These are phyloP conservation scores for Solanum rostratum DNA, from an alignment of 257 asterid genomes.

Conservation along the genomic window DNA sequence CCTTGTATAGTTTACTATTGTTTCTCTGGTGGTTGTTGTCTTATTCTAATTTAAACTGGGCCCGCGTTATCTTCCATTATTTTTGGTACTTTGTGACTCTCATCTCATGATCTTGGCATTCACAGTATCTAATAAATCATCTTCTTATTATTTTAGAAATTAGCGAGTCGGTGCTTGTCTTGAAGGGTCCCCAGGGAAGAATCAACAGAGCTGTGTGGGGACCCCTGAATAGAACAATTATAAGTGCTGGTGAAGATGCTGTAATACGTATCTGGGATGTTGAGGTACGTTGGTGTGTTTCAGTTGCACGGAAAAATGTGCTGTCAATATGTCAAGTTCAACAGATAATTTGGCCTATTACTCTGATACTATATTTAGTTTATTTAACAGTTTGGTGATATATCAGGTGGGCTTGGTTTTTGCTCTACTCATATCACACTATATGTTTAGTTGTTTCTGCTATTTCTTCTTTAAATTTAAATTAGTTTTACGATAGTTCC, in stretches of 20 bases:
- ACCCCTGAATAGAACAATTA: constrained; percentile 70
- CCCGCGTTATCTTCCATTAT: neutral
- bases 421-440: neutral
- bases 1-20: neutral
- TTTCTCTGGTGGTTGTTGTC: neutral
- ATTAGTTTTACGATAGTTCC: neutral
- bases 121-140: neutral
- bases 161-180: constrained; percentile 46
- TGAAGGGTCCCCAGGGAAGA: constrained; percentile 84
- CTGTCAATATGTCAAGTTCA: neutral
- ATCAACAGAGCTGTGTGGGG: constrained; percentile 98
- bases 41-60: neutral
- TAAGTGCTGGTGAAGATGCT: constrained; percentile 87
- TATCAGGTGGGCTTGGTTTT: neutral
- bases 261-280: constrained; percentile 83
- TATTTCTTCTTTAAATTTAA: neutral
- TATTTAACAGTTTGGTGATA: neutral
- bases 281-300: constrained; percentile 37
- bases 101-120: neutral
- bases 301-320: neutral
- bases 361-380: neutral
- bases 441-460: neutral
- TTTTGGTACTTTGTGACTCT: neutral
- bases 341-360: neutral
- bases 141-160: constrained; percentile 34